phyloP scores from a whole-genome alignment of 306 rosid genomes.

The Cicer cuneatum region DNA sequence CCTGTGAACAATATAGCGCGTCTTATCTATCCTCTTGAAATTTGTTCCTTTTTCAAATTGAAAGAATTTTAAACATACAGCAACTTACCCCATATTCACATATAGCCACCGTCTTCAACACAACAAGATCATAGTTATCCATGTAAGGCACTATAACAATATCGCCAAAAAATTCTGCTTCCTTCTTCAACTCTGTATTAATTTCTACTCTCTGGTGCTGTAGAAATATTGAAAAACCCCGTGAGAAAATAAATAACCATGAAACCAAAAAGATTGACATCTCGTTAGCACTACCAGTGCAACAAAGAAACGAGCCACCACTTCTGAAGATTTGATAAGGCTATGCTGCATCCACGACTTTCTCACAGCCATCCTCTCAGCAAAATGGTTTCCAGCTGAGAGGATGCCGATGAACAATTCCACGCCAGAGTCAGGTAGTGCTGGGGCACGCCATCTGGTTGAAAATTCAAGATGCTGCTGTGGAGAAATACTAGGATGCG shows the following conservation, averaged over 20 bases:
- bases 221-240: conserved; percentile 43
- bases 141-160: conserved; percentile 92
- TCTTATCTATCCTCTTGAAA: conserved; percentile 14
- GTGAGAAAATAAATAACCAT: not conserved
- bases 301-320: conserved; percentile 89
- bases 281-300: conserved; percentile 70
- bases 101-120: conserved; percentile 93
- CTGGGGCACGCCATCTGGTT: conserved; percentile 73
- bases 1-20: conserved; percentile 56
- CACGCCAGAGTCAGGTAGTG: conserved; percentile 56
- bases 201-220: conserved; percentile 82
- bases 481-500: conserved; percentile 87
- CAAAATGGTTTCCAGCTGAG: conserved; percentile 98
- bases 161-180: conserved; percentile 92
- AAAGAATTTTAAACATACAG: conserved; percentile 18
- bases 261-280: conserved; percentile 25
- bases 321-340: conserved; percentile 73
- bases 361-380: conserved; percentile 94
- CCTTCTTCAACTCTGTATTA: conserved; percentile 79
- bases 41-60: conserved; percentile 6
- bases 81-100: conserved; percentile 94
- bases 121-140: conserved; percentile 96
- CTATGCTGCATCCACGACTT: conserved; percentile 95
- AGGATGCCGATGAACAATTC: conserved; percentile 88
- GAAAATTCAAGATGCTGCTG: conserved; percentile 81